Evolutionary conservation across 495 filamentous ascomycete genomes (phyloP).

Genomic region (Aspergillus nanangensis): DNA sequence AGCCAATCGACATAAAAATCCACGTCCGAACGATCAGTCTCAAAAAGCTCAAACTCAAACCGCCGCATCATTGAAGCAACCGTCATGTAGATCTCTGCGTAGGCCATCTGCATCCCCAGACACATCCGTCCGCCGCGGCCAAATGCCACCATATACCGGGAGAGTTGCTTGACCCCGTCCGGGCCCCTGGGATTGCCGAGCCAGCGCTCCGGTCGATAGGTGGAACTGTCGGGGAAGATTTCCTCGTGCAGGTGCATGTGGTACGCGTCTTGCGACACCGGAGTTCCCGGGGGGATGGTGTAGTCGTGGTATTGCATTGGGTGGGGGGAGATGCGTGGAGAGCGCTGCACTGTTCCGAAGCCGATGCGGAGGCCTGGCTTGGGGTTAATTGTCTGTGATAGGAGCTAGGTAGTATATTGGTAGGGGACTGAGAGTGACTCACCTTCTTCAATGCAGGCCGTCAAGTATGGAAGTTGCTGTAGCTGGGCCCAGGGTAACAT

Average conservation of each 20-base stretch:
- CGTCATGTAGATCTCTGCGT: constrained; percentile 29
- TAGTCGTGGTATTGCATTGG: constrained; percentile 11
- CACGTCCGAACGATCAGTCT: constrained; percentile 35
- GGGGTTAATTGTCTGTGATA: not conserved
- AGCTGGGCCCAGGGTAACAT: constrained; percentile 16
- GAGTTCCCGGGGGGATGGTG: constrained; percentile 26
- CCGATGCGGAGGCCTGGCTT: constrained; percentile 26
- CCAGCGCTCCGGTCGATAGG: constrained; percentile 46
- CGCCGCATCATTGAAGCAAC: constrained; percentile 26
- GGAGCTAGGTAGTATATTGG: not conserved
- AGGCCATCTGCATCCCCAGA: constrained; percentile 5
- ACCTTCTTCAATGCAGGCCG: constrained; percentile 39
- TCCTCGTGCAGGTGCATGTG: constrained; percentile 24
- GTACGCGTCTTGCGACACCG: constrained; percentile 30
- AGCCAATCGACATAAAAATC: constrained; percentile 31
- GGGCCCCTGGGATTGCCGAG: constrained; percentile 12
- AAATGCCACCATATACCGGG: constrained; percentile 7
- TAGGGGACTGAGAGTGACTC: no score
- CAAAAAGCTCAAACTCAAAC: constrained; percentile 25
- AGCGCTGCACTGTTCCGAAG: constrained; percentile 21
- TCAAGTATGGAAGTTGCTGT: constrained; percentile 33
- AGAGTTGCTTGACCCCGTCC: constrained; percentile 14
- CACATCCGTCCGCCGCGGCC: constrained; percentile 7
- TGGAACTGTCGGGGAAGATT: constrained; percentile 28
- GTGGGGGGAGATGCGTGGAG: constrained; percentile 13